Conservation (phyloP, 169 alveolate species). For the Eimeria acervulina region DNA sequence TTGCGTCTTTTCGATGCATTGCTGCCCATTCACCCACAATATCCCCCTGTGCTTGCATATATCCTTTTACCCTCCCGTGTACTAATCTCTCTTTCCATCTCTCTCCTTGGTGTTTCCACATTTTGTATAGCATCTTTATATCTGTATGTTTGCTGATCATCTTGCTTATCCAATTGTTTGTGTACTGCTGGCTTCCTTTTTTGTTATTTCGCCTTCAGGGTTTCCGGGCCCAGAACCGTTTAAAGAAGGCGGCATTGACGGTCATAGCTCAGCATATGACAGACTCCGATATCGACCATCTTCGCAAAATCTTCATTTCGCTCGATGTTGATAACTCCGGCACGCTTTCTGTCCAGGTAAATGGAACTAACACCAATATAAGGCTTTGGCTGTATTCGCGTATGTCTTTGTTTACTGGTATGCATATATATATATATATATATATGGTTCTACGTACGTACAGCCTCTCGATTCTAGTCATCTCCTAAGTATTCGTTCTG, state of each 20-base stretch:
- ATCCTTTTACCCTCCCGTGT: too few species aligned
- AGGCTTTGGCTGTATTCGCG: neutral
- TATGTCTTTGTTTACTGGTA: too few species aligned
- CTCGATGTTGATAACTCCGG: slow-evolving; percentile 89
- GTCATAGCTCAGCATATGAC: slow-evolving; percentile 91
- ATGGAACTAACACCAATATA: neutral
- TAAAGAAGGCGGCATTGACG: slow-evolving; percentile 91
- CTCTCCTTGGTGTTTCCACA: too few species aligned
- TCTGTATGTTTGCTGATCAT: too few species aligned
- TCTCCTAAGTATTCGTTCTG: too few species aligned
- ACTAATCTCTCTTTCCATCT: too few species aligned
- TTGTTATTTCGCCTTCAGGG: neutral
- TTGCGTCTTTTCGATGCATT: too few species aligned
- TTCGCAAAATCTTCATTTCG: slow-evolving; percentile 85
- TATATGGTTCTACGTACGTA: neutral
- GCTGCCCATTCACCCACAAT: too few species aligned
- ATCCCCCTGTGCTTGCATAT: too few species aligned
- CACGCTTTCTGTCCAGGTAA: slow-evolving; percentile 80
- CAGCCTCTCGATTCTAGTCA: too few species aligned
- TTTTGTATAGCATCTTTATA: neutral
- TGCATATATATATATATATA: neutral
- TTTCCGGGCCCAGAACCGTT: slow-evolving; percentile 87
- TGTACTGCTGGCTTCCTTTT: neutral
- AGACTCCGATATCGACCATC: slow-evolving; percentile 86
- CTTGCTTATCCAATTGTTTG: too few species aligned